A percentile compares a stretch with the other conserved stretches of the same genome.
phyloP scores from a whole-genome alignment of 2,329 filamentous ascomycete genomes.

The Ophiostoma montium region DNA sequence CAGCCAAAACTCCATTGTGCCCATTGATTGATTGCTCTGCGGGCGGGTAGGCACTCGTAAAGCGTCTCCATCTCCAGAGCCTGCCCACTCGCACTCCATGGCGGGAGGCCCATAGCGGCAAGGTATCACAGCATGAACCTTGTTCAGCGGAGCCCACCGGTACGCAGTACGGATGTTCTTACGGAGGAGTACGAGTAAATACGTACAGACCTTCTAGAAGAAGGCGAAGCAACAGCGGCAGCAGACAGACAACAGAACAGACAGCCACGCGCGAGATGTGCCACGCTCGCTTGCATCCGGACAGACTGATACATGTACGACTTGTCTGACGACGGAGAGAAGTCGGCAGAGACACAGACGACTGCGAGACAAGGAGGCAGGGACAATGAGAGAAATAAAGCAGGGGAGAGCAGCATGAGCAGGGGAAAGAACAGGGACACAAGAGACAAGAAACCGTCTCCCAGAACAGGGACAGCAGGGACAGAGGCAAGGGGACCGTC shows the following conservation, averaged over 20 bases:
- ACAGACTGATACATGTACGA: too few relatives aligned
- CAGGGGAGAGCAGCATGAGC: not conserved
- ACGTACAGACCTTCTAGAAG: too few relatives aligned
- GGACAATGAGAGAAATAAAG: not conserved
- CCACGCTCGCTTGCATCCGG: too few relatives aligned
- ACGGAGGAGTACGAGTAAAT: too few relatives aligned
- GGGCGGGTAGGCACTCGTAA: too few relatives aligned
- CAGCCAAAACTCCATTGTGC: too few relatives aligned
- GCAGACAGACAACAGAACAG: too few relatives aligned
- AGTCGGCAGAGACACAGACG: not conserved
- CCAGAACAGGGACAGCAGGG: not conserved
- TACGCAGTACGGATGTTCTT: not conserved
- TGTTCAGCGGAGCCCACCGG: constrained; percentile 9
- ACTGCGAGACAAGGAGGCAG: not conserved
- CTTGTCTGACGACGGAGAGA: not conserved
- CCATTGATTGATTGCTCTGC: too few relatives aligned
- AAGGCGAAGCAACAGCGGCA: too few relatives aligned
- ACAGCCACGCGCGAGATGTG: too few relatives aligned
- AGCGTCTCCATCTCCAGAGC: not conserved
- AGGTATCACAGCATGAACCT: constrained; percentile 10
- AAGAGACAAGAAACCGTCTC: too few relatives aligned
- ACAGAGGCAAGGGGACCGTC: not conserved
- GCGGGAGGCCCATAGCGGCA: constrained; percentile 3
- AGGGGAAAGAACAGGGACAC: not conserved
- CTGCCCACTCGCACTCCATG: not conserved